Evolutionary conservation across 768 basidiomycete genomes (phyloP), one percentile per base, ranked within the genome.

Genomic region (Lactarius trivialis): DNA sequence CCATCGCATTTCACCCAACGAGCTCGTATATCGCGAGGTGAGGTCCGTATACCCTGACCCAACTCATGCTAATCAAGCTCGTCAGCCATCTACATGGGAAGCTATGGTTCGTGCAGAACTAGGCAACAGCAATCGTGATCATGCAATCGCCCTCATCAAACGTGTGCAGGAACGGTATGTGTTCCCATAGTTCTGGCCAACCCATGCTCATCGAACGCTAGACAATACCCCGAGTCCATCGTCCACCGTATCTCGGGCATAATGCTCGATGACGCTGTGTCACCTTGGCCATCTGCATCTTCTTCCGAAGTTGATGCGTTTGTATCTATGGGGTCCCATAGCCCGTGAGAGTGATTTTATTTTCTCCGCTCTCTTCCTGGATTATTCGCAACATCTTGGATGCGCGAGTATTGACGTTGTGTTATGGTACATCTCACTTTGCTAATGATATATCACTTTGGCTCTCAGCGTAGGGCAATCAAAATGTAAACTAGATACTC

Each of bases 91-190:
- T 43, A 95, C 93, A 0, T 96, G 91, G 87, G 97, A 98, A 70
- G 85, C 85, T 5, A 98, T 99, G 94, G 84, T 99, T 65, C 83
- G 91, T 15, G 91, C 90, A 1, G 97, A 99, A 71, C 78, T 98
- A 12, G 85, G 85, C 21, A 82, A 80, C 55, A 91, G 91, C 14
- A 82, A 91, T 67, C 82, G 85, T 14, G 81, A 85, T 51, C 78
- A 79, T 12, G 96, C 95, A 0, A 52, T 83, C 4, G 81, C 78
- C 3, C 77, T 98, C 0, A 77, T 95, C 33, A 80, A 84, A 58
- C 81, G 91, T 51, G 74, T 94, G 67, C 84, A 83, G 73, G 80
- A 84, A 69, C 82, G 92, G 87, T 88, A 67, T 34, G 82, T 32
- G 17, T 28, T 48, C 24, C n/a, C 6, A 6, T 36, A 7, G 17